Conservation (phyloP, 2,329 filamentous ascomycete genomes). For the Dactylonectria macrodidyma region DNA sequence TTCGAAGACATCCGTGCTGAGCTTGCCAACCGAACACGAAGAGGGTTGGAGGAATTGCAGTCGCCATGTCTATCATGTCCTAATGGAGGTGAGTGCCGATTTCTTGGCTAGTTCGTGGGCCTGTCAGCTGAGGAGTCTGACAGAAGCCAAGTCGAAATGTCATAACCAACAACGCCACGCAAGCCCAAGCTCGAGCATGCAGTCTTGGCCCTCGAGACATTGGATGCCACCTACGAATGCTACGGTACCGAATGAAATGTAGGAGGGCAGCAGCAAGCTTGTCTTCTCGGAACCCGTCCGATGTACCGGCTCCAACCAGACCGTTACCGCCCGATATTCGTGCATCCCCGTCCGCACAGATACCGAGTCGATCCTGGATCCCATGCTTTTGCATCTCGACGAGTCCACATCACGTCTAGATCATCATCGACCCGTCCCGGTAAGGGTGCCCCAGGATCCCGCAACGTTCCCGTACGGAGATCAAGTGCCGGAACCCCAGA, state of each 20-base stretch:
- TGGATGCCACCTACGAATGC: background rate
- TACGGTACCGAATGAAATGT: conserved; percentile 1
- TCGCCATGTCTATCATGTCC: too few species aligned
- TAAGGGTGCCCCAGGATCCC: background rate
- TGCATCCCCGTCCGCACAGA: background rate
- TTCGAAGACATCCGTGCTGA: background rate
- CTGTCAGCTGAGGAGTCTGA: background rate
- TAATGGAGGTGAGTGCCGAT: too few species aligned
- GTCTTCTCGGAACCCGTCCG: conserved; percentile 24
- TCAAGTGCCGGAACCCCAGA: background rate
- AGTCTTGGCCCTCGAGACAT: background rate
- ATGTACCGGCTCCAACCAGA: background rate
- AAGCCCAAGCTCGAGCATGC: too few species aligned
- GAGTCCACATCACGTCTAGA: background rate
- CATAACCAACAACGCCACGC: background rate
- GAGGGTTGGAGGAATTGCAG: too few species aligned
- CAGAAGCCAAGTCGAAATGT: background rate
- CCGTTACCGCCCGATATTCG: conserved; percentile 22
- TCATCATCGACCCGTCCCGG: background rate
- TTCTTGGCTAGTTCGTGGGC: background rate
- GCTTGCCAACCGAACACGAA: background rate
- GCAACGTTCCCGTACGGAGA: background rate
- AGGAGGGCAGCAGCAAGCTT: conserved; percentile 12
- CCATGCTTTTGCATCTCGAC: background rate
- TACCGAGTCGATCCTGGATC: background rate